Percentiles rank a stretch among this genome's conserved stretches.
Evolutionary conservation across 2,329 filamentous ascomycete genomes (phyloP).

Genomic region (Lachnellula cervina): DNA sequence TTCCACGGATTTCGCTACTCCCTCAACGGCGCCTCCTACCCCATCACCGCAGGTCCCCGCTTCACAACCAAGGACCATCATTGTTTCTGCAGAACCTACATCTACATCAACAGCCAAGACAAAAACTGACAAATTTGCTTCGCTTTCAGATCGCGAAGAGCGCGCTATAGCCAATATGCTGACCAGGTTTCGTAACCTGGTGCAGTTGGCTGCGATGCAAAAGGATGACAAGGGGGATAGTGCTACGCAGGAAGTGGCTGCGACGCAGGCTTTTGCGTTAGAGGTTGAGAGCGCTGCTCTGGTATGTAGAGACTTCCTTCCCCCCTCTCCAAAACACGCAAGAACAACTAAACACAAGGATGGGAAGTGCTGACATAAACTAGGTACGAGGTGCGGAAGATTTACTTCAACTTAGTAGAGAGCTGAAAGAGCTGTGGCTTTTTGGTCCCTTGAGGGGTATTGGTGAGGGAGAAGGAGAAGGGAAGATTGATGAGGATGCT

Average conservation of each 20-base stretch:
- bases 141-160: slow-evolving; percentile 41
- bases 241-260: slow-evolving; percentile 29
- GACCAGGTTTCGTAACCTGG: slow-evolving; percentile 40
- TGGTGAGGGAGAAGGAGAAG: slow-evolving; percentile 38
- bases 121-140: slow-evolving; percentile 11
- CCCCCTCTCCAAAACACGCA: not conserved
- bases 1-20: no score
- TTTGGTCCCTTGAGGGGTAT: slow-evolving; percentile 42
- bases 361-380: not conserved
- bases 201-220: slow-evolving; percentile 27
- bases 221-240: slow-evolving; percentile 23
- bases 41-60: not conserved
- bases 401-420: slow-evolving; percentile 42
- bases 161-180: slow-evolving; percentile 42
- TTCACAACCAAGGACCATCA: not conserved
- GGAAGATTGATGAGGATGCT: slow-evolving; percentile 36
- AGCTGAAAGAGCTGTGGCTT: slow-evolving; percentile 47
- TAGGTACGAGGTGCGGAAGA: slow-evolving; percentile 35
- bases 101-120: not conserved
- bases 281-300: slow-evolving; percentile 31
- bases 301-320: slow-evolving; percentile 14
- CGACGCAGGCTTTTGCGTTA: slow-evolving; percentile 29
- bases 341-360: not conserved
- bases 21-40: no score
- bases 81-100: not conserved